phyloP scores from a whole-genome alignment of 2,329 filamentous ascomycete genomes.

The Cylindrodendrum hubeiense region DNA sequence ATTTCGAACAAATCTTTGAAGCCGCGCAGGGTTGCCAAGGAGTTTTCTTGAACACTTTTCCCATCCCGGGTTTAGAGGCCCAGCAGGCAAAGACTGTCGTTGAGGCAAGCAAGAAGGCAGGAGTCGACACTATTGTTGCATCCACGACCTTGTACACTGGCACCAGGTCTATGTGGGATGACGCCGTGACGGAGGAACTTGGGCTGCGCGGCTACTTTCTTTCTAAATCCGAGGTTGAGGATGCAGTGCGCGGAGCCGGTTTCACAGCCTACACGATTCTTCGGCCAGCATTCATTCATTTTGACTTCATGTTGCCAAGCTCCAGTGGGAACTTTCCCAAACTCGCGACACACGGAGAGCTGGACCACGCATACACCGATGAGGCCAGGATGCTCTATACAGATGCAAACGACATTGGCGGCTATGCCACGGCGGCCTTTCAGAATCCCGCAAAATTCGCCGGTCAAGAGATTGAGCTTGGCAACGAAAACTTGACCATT shows the following conservation, averaged over 20 bases:
- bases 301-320: conserved; percentile 44
- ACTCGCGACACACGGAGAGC: conserved; percentile 43
- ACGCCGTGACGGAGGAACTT: conserved; percentile 17
- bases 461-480: conserved; percentile 48
- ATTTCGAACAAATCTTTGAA: conserved; percentile 45
- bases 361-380: conserved; percentile 42
- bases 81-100: conserved; percentile 48
- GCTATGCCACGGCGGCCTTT: conserved; percentile 49
- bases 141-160: conserved; percentile 40
- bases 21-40: conserved; percentile 51
- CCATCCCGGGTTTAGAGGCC: conserved; percentile 43
- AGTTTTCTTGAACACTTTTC: conserved; percentile 46
- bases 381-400: conserved; percentile 43
- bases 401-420: conserved; percentile 48
- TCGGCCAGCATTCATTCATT: conserved; percentile 46
- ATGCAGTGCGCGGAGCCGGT: conserved; percentile 43
- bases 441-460: conserved; percentile 46
- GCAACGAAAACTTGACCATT: conserved; percentile 44
- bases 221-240: conserved; percentile 54
- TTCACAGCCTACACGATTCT: conserved; percentile 51
- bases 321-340: conserved; percentile 43
- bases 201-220: conserved; percentile 48
- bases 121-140: conserved; percentile 45
- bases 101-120: conserved; percentile 48
- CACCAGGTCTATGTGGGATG: conserved; percentile 41